A percentile compares a stretch with the other conserved stretches of the same genome.
These are phyloP conservation scores for Erysiphe pulchra DNA, from an alignment of 2,329 filamentous ascomycete genomes.

Conservation along the genomic window DNA sequence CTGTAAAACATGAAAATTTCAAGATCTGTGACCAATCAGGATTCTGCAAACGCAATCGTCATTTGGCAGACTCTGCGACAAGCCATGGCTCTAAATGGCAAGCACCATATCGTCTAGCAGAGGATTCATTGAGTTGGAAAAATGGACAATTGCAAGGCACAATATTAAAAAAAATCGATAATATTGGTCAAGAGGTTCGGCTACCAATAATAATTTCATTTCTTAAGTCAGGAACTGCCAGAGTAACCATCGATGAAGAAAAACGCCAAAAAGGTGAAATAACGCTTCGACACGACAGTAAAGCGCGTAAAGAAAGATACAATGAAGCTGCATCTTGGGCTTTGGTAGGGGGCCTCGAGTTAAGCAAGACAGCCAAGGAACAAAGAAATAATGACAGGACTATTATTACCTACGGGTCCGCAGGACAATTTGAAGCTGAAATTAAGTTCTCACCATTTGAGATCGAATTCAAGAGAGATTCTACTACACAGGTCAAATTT, in stretches of 20 bases:
- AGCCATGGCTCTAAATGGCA: constrained; percentile 41
- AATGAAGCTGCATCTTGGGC: constrained; percentile 75
- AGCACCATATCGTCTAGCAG: constrained; percentile 55
- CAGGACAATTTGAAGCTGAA: constrained; percentile 52
- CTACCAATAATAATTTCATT: constrained; percentile 73
- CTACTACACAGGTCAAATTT: constrained; percentile 57
- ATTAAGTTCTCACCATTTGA: constrained; percentile 64
- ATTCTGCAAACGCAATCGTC: constrained; percentile 89
- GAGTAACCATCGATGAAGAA: constrained; percentile 79
- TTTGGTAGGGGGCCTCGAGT: constrained; percentile 53
- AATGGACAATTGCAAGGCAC: constrained; percentile 56
- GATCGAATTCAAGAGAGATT: constrained; percentile 69
- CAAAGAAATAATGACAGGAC: constrained; percentile 39
- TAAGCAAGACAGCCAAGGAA: constrained; percentile 46
- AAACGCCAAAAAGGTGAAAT: constrained; percentile 74
- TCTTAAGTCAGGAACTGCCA: constrained; percentile 66
- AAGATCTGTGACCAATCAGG: constrained; percentile 90
- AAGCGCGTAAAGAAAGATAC: constrained; percentile 72
- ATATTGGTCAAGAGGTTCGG: constrained; percentile 40
- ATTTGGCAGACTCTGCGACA: constrained; percentile 54
- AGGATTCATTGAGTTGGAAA: constrained; percentile 47
- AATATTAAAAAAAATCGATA: constrained; percentile 54
- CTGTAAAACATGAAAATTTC: constrained; percentile 90
- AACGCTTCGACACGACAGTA: constrained; percentile 61
- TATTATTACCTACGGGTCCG: constrained; percentile 57